Evolutionary conservation across 2,329 filamentous ascomycete species (phyloP).

Genomic region (Blumeria graminis): DNA sequence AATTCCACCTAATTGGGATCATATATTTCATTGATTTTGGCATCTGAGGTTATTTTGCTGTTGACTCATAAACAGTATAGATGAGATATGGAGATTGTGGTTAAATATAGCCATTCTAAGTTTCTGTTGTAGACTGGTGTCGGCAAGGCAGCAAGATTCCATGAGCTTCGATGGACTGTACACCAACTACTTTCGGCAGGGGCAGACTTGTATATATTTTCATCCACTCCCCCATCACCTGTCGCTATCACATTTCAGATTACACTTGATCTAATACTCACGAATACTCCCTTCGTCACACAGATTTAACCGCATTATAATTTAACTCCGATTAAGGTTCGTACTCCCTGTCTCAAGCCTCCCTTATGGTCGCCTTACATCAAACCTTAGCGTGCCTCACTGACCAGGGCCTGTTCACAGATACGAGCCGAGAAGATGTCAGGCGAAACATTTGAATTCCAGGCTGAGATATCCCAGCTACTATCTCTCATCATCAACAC

Average conservation of each 20-base stretch:
- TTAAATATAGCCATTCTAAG: no score
- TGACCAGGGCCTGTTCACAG: no score
- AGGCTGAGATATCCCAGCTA: slow-evolving; percentile 99
- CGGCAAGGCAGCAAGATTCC: not conserved
- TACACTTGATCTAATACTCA: no score
- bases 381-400: not conserved
- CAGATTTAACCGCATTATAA: no score
- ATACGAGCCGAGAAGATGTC: slow-evolving; percentile 34
- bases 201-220: not conserved
- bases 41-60: no score
- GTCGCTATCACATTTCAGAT: not conserved
- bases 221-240: not conserved
- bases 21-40: no score
- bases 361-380: not conserved
- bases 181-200: not conserved
- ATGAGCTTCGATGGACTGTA: slow-evolving; percentile 1
- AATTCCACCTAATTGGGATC: no score
- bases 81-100: no score
- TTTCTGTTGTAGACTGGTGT: no score
- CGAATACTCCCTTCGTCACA: no score
- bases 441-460: slow-evolving; percentile 94
- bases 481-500: slow-evolving; percentile 99
- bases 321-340: no score
- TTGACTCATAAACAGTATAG: no score
- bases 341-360: not conserved